Conservation (phyloP, 768 basidiomycete species). For the Lactifluus hygrophoroides region DNA sequence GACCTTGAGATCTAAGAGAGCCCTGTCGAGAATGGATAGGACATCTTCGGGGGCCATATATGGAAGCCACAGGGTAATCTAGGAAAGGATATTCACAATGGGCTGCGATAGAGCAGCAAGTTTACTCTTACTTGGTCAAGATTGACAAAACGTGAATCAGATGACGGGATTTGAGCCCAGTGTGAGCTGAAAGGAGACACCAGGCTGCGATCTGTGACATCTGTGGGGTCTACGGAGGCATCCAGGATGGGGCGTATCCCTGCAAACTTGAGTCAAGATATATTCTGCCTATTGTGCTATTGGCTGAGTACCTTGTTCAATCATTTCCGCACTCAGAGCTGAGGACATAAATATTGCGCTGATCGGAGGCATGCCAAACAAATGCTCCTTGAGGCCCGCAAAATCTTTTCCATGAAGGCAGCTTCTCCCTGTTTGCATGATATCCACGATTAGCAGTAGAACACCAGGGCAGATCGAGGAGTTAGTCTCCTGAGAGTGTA, state of each 20-base stretch:
- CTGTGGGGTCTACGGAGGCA: background rate
- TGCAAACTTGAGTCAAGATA: background rate
- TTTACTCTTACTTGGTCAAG: conserved; percentile 4
- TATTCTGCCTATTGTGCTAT: background rate
- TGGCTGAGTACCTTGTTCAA: conserved; percentile 6
- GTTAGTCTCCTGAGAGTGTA: background rate
- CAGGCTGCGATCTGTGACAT: conserved; percentile 10
- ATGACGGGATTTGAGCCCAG: conserved; percentile 16
- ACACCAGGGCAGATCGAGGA: background rate
- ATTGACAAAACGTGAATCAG: background rate
- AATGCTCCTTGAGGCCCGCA: conserved; percentile 5
- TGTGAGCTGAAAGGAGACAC: background rate
- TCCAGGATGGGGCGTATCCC: conserved; percentile 7
- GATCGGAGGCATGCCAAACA: conserved; percentile 5
- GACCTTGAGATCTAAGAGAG: background rate
- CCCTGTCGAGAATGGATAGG: conserved; percentile 36
- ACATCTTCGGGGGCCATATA: conserved; percentile 40
- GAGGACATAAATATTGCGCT: conserved; percentile 4
- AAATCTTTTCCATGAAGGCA: background rate
- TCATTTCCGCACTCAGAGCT: background rate
- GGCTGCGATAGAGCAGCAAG: too few species aligned
- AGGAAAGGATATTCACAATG: background rate
- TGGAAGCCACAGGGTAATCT: conserved; percentile 43
- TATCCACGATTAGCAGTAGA: conserved; percentile 5
- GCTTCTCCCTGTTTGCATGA: conserved; percentile 6